Conservation (phyloP, 139 green algal genomes). For the Zygnema circumcarinatum region DNA sequence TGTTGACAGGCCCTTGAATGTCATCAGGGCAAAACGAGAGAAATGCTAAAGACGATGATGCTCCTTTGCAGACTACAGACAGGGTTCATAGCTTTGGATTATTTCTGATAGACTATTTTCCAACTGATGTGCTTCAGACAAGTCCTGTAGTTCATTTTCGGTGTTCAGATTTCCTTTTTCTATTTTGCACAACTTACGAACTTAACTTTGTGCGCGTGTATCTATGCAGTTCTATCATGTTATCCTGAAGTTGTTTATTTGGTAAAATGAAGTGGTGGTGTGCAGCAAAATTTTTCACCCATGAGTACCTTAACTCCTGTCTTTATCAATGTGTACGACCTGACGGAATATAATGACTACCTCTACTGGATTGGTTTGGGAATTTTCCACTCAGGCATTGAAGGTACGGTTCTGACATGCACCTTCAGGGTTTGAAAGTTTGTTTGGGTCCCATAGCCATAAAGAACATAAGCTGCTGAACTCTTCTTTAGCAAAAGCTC, state of each 20-base stretch:
- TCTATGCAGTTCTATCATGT: background rate
- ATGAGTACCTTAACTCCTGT: slow-evolving; percentile 2
- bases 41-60: too few relatives aligned
- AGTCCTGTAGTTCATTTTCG: background rate
- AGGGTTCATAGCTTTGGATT: too few relatives aligned
- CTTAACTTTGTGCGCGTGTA: background rate
- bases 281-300: background rate
- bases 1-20: too few relatives aligned
- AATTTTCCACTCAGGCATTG: slow-evolving; percentile 86
- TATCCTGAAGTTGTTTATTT: background rate
- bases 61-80: too few relatives aligned
- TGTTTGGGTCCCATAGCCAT: too few relatives aligned
- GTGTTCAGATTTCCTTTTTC: background rate
- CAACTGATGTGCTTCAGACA: background rate
- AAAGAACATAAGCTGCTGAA: too few relatives aligned
- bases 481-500: too few relatives aligned
- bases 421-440: too few relatives aligned
- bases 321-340: slow-evolving; percentile 59
- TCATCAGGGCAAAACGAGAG: too few relatives aligned
- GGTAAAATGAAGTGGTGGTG: background rate
- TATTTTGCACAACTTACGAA: background rate
- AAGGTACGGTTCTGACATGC: slow-evolving; percentile 63
- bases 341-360: slow-evolving; percentile 52
- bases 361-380: slow-evolving; percentile 65
- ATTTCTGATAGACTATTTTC: background rate